These are phyloP conservation scores for Volvox reticuliferus DNA, from an alignment of 139 green algal species.

Conservation along the genomic window DNA sequence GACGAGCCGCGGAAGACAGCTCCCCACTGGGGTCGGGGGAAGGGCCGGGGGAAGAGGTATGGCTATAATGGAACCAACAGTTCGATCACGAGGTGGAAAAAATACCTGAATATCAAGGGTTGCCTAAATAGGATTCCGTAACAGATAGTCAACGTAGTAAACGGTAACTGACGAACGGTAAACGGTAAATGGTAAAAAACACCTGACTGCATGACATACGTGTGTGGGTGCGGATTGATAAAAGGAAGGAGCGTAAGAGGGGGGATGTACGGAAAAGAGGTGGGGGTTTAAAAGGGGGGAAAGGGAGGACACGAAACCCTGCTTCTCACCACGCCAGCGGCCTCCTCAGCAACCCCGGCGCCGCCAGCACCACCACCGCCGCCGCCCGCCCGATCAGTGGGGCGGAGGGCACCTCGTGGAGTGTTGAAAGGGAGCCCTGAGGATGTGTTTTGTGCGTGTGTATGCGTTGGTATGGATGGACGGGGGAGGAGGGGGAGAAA, in stretches of 20 bases:
- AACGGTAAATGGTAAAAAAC: too few relatives aligned
- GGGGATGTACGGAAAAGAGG: neutral
- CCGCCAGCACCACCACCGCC: slow-evolving; percentile 47
- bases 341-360: slow-evolving; percentile 19
- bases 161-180: too few relatives aligned
- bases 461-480: neutral
- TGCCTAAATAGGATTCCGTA: too few relatives aligned
- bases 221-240: too few relatives aligned
- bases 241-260: neutral
- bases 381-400: slow-evolving; percentile 41
- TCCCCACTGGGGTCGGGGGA: neutral
- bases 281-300: neutral
- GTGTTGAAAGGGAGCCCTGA: neutral
- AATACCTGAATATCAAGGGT: too few relatives aligned
- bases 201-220: too few relatives aligned
- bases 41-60: neutral
- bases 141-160: too few relatives aligned
- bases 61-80: too few relatives aligned
- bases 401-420: slow-evolving; percentile 34
- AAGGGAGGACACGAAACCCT: neutral
- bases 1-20: slow-evolving; percentile 20
- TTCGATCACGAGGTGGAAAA: too few relatives aligned
- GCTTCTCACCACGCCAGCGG: neutral
- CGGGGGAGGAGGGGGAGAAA: neutral
- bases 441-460: neutral